These are phyloP conservation scores for Entomortierella beljakovae DNA, from an alignment of 192 early-diverging fungal species.

Conservation along the genomic window DNA sequence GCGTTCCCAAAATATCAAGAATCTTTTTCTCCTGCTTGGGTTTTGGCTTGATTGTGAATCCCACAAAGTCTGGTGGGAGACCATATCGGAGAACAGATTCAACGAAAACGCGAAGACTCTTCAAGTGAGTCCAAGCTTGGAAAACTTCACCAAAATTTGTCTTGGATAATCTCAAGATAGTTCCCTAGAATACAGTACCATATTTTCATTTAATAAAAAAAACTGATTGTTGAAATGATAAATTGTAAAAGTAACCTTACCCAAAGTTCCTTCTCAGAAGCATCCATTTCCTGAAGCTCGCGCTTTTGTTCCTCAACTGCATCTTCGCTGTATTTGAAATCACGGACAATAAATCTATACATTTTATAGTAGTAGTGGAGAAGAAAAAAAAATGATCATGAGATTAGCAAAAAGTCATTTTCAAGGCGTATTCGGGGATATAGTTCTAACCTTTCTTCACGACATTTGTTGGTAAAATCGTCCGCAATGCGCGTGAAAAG, in stretches of 20 bases:
- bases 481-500: conserved; percentile 90
- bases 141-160: conserved; percentile 97
- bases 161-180: conserved; percentile 87
- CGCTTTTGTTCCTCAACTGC: conserved; percentile 84
- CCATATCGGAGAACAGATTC: conserved; percentile 98
- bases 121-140: conserved; percentile 93
- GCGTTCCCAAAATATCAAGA: conserved; percentile 76
- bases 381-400: neutral
- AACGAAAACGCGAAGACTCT: conserved; percentile 94
- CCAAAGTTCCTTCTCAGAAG: conserved; percentile 73
- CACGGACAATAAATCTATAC: conserved; percentile 89
- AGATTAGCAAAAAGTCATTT: neutral
- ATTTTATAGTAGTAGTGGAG: neutral
- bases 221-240: neutral
- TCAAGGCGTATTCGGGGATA: neutral
- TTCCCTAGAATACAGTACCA: conserved; percentile 50
- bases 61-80: conserved; percentile 91
- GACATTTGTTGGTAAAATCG: conserved; percentile 90
- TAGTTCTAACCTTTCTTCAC: conserved; percentile 79
- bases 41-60: conserved; percentile 68
- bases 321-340: conserved; percentile 93
- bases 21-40: conserved; percentile 87
- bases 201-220: neutral
- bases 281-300: conserved; percentile 68
- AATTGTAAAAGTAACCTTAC: conserved; percentile 20